Base-by-base conservation (phyloP, 2,329 filamentous ascomycete species). In the Stachybotrys elegans region DNA sequence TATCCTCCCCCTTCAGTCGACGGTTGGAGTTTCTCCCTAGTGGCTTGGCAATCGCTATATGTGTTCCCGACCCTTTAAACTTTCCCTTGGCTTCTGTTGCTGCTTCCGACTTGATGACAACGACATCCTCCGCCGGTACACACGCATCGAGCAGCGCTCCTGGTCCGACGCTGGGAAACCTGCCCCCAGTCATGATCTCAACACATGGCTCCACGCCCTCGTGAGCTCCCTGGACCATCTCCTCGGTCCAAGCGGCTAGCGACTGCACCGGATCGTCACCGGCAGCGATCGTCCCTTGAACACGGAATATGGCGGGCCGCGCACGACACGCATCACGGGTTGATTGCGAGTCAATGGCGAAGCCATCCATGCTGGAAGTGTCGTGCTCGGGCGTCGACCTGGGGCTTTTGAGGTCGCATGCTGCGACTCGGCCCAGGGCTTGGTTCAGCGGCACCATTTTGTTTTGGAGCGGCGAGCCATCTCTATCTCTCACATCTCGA, bases 41-140 rank as follows among this genome's bases (percentile, higher is more conserved):
- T 19, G 38, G 38, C 38, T 40, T 40, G 22, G 38, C 29, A 16
- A 40, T 29, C 8, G 23, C 38, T 17, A 40, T 40, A 17, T 40
- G 29, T 27, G 38, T 19, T 16, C 38, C 38, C 11, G 22, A n/a
- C 3, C 37, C 38, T 5, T 13, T 12, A 19, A 27, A n/a, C 22
- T 40, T 29, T 4, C 22, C 23, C 5, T 16, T n/a, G 8, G 3
- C n/a, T 8, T 14, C 14, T 8, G n/a, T 9, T 4, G 7, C 11
- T 8, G n/a, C 9, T 9, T 17, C 31, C 2, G 31, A 7, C 31
- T 17, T 14, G 16, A 40, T 20, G 5, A 17, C 4, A 4, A 17
- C 5, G n/a, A 25, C 22, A 19, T 40, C 38, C 19, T 40, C 38
- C 22, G 29, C 22, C 7, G 22, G 22, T 16, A 40, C 22, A 29